These are phyloP conservation scores for Monosporascus sp. DNA, from an alignment of 2,329 filamentous ascomycete species.

Conservation along the genomic window DNA sequence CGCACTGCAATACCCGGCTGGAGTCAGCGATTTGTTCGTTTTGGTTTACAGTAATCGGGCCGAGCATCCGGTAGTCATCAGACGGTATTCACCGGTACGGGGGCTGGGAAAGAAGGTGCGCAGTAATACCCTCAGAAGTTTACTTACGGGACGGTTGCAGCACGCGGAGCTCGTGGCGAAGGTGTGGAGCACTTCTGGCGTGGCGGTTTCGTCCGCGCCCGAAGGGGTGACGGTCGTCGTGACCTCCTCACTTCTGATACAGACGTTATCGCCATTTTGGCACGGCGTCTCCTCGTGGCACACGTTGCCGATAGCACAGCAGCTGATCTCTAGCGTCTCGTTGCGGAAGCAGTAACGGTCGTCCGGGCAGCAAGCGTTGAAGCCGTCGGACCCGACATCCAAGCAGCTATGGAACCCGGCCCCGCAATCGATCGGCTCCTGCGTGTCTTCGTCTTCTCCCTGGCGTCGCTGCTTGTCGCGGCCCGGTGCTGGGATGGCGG, in stretches of 20 bases:
- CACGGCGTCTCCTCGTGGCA: slow-evolving; percentile 13
- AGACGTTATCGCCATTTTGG: slow-evolving; percentile 7
- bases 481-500: not conserved
- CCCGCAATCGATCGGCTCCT: slow-evolving; percentile 5
- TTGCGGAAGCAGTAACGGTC: slow-evolving; percentile 21
- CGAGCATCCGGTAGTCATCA: too few species aligned
- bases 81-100: too few species aligned
- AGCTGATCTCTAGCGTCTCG: slow-evolving; percentile 9
- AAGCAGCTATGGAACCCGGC: slow-evolving; percentile 15
- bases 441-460: not conserved
- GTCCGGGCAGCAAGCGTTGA: slow-evolving; percentile 14
- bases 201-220: not conserved
- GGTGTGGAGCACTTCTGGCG: slow-evolving; percentile 2
- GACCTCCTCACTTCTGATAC: slow-evolving; percentile 11
- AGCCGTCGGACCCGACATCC: slow-evolving; percentile 9
- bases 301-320: slow-evolving; percentile 13
- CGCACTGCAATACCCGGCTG: slow-evolving; percentile 6
- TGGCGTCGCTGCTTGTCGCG: too few species aligned
- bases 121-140: too few species aligned
- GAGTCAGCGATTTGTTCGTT: too few species aligned
- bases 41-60: too few species aligned
- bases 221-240: slow-evolving; percentile 1
- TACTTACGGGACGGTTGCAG: slow-evolving; percentile 13
- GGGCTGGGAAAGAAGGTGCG: too few species aligned
- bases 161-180: slow-evolving; percentile 7